Evolutionary conservation across 2,329 filamentous ascomycete species (phyloP), one percentile per base, ranked within the genome.

Genomic region (Exophiala sp.): DNA sequence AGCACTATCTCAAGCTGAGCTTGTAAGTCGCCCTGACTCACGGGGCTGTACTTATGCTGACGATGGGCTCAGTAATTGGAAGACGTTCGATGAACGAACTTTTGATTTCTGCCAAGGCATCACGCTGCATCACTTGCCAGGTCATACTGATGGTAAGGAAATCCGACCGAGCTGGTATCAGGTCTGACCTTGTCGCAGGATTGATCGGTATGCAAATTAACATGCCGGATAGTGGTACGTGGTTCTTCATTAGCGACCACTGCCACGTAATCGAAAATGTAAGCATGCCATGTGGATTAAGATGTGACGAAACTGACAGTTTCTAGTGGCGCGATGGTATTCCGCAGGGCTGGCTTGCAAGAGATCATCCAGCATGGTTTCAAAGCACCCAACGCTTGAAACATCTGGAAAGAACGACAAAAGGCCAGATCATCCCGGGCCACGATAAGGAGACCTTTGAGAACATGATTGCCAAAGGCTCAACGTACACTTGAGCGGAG

Each of bases 131-230:
- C 61, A 63, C 38, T 45, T 62, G 41, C 61, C 61, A 5, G 61
- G 61, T 20, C 61, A 63, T 41, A 63, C 61, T 20, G 61, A 63
- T 40, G 61, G 58, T 61, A 50, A 57, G 55, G n/a, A 14, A 44
- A 11, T 7, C 10, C 9, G 34, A 7, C 40, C 52, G 14, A 21
- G 29, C 18, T 42, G 9, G 4, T 36, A 36, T 12, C 16, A 16
- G 20, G 45, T 35, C 57, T 60, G 54, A 57, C 36, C 24, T 35
- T 36, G 16, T 34, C 10, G 16, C 47, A 59, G 59, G 61, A 18
- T 43, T 63, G 45, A 60, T 62, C 41, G 59, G 59, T 32, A 63
- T 63, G 61, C 61, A 63, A 52, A 60, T 63, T 54, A 63, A 63
- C 34, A 60, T 63, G 61, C 61, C 54, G 1, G 55, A 59, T n/a